Evolutionary conservation across 2,329 filamentous ascomycete genomes (phyloP).

Genomic region (Verticillium isaacii): DNA sequence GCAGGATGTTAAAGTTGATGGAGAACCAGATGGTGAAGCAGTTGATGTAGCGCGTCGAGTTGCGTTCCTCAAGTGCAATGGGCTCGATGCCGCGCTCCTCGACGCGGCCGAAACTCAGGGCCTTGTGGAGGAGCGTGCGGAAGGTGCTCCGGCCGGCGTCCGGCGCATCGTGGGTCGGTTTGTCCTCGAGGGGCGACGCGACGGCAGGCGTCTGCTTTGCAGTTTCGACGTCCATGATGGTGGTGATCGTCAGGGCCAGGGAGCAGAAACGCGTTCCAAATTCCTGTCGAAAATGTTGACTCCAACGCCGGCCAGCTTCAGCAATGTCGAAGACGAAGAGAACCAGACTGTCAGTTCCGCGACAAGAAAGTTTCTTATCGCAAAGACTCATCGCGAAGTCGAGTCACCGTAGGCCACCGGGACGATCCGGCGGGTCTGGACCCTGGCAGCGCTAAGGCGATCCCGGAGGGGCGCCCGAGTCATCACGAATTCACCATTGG

Average conservation of each 20-base stretch:
- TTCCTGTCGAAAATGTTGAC: not conserved
- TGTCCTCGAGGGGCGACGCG: not conserved
- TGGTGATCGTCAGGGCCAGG: not conserved
- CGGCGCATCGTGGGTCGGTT: not conserved
- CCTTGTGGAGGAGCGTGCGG: not conserved
- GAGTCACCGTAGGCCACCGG: not conserved
- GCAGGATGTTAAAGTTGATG: conserved; percentile 42
- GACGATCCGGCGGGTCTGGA: not conserved
- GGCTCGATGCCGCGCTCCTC: conserved; percentile 40
- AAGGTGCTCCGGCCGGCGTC: not conserved
- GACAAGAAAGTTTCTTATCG: not conserved
- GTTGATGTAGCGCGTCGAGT: conserved; percentile 33
- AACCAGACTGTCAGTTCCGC: not conserved
- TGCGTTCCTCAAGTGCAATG: conserved; percentile 35
- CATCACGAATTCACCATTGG: not conserved
- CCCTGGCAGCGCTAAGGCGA: not conserved
- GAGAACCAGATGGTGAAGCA: conserved; percentile 45
- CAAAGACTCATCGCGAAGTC: conserved; percentile 2
- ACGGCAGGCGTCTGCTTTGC: not conserved
- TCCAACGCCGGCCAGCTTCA: not conserved
- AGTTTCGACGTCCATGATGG: conserved; percentile 4
- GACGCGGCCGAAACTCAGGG: conserved; percentile 21
- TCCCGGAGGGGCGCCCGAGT: not conserved
- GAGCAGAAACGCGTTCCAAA: not conserved
- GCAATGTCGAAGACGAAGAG: not conserved